Evolutionary conservation across 2,329 filamentous ascomycete species (phyloP), one percentile per base, ranked within the genome.

Genomic region (Verticillium nonalfalfae): DNA sequence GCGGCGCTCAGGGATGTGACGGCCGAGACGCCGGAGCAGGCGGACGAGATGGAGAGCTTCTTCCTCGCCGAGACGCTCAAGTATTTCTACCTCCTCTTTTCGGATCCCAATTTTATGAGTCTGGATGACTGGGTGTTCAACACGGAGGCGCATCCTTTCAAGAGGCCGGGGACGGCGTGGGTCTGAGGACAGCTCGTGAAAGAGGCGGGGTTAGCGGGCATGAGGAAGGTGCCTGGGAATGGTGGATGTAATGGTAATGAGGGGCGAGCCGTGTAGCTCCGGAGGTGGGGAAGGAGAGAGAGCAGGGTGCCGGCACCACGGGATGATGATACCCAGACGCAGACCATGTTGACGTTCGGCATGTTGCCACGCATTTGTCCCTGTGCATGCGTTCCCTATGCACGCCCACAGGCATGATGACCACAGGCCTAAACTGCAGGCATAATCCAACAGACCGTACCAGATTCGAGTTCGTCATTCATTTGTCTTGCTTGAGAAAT

Each of bases 31-130:
- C 26, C 26, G 54, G 26, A 10, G 31, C 26, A 33, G 26, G 34
- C 4, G 10, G 33, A 56, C 15, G 54, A 56, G 26, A 35, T 40
- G 7, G 82, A 91, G 77, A 88, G 84, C 63, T 91, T 90, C 68
- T 92, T 89, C 86, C 76, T 89, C 68, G 85, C 85, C 0, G 88
- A 91, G 76, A 92, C 88, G 15, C 74, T 91, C 62, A 91, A 91
- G 73, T 91, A 91, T 65, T 90, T 90, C 61, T 92, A 88, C 66
- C 71, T 91, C 58, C 82, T 91, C 34, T 92, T 91, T 66, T 85
- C 83, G 26, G 82, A 88, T 15, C 83, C 86, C 0, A 79, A 82
- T n/a, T 67, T 86, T 35, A 77, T 90, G 50, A 88, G 80, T 68
- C 72, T 91, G 68, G 89, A 92, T 71, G 82, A 90, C 9, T 91